phyloP scores from a whole-genome alignment of 2,329 filamentous ascomycete genomes.

The Tolypocladium guangdongense region DNA sequence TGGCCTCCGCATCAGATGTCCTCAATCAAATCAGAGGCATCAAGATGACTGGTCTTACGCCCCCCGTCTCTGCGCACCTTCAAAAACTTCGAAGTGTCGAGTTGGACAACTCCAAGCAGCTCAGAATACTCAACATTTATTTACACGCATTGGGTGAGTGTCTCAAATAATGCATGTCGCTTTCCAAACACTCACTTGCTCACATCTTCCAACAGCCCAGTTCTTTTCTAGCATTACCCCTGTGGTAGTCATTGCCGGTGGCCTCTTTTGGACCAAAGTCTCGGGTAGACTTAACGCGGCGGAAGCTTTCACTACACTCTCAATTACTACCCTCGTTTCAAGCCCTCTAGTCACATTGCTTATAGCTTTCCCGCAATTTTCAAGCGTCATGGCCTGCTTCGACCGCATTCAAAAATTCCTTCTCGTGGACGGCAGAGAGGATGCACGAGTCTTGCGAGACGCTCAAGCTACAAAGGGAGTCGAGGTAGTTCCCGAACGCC shows the following conservation, averaged over 20 bases:
- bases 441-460: conserved; percentile 14
- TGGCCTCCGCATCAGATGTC: conserved; percentile 16
- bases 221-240: conserved; percentile 4
- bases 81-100: conserved; percentile 7
- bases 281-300: not conserved
- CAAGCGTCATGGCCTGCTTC: conserved; percentile 5
- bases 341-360: conserved; percentile 2
- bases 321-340: conserved; percentile 6
- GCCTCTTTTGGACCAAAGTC: conserved; percentile 6
- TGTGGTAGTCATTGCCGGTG: conserved; percentile 5
- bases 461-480: conserved; percentile 16
- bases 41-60: conserved; percentile 23
- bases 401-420: conserved; percentile 7
- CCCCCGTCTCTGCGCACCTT: conserved; percentile 1
- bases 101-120: conserved; percentile 5
- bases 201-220: not conserved
- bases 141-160: conserved; percentile 3
- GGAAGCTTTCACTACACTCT: conserved; percentile 6
- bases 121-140: conserved; percentile 2
- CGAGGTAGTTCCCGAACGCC: not conserved
- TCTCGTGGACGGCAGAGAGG: conserved; percentile 1
- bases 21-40: conserved; percentile 23
- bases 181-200: not conserved
- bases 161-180: not conserved
- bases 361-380: conserved; percentile 1